phyloP scores from a whole-genome alignment of 1,284 basidiomycete species.

The Ceratorhiza oryzae-sativae region DNA sequence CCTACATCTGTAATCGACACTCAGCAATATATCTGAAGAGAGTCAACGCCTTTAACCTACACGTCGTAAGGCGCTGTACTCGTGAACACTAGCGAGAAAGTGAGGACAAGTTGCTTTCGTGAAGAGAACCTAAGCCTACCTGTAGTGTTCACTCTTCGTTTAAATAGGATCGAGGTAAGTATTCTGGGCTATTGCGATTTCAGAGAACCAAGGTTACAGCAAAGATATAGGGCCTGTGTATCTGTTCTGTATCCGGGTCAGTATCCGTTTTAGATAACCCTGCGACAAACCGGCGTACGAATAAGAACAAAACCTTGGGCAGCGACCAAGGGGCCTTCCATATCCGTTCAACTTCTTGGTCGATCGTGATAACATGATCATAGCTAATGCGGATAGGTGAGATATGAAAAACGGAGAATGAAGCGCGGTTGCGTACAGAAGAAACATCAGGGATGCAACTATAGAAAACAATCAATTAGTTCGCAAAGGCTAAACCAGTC shows the following conservation, averaged over 20 bases:
- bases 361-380: conserved; percentile 24
- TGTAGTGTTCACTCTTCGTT: conserved; percentile 15
- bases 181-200: no score
- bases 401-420: not conserved
- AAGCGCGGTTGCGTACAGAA: not conserved
- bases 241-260: conserved; percentile 1
- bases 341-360: conserved; percentile 27
- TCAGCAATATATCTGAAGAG: not conserved
- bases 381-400: conserved; percentile 4
- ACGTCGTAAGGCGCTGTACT: conserved; percentile 8
- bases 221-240: conserved; percentile 22
- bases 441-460: conserved; percentile 26
- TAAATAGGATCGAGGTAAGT: not conserved
- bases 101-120: not conserved
- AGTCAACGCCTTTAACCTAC: not conserved
- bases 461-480: not conserved
- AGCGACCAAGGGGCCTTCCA: conserved; percentile 29
- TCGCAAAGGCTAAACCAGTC: not conserved
- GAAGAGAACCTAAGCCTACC: not conserved
- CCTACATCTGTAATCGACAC: not conserved
- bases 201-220: not conserved
- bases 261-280: not conserved
- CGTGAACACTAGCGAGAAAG: conserved; percentile 14
- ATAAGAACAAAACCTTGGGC: conserved; percentile 21
- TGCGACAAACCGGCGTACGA: not conserved